These are phyloP conservation scores for Cladosporium sp. DNA, from an alignment of 2,329 filamentous ascomycete genomes.

Conservation along the genomic window DNA sequence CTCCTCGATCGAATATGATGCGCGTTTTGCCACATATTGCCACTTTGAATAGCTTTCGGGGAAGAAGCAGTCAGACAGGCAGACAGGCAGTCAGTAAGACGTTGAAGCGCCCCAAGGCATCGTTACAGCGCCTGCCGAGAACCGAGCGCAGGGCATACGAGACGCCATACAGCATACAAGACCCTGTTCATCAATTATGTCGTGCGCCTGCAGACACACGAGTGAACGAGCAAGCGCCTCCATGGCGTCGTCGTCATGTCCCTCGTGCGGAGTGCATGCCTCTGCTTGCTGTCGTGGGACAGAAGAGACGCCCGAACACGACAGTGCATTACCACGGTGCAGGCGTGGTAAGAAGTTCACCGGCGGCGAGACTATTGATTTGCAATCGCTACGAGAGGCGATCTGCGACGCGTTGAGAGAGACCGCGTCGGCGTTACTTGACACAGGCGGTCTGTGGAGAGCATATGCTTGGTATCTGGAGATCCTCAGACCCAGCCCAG, in stretches of 20 bases:
- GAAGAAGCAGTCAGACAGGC: background rate
- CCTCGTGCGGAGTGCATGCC: conserved; percentile 13
- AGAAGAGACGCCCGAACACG: conserved; percentile 7
- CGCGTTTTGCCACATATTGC: conserved; percentile 1
- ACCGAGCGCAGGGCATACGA: conserved; percentile 16
- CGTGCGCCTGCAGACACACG: conserved; percentile 11
- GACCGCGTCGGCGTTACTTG: conserved; percentile 15
- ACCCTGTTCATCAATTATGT: conserved; percentile 12
- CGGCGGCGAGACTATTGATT: conserved; percentile 1
- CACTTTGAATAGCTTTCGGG: conserved; percentile 5
- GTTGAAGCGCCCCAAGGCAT: background rate
- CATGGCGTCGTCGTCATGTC: conserved; percentile 13
- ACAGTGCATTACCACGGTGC: conserved; percentile 5
- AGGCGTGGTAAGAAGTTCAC: conserved; percentile 2
- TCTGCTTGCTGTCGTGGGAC: conserved; percentile 12
- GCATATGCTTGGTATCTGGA: conserved; percentile 12
- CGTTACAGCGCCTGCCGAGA: conserved; percentile 5
- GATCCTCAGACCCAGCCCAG: conserved; percentile 12
- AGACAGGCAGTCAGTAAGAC: background rate
- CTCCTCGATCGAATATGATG: background rate
- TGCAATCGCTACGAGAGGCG: background rate
- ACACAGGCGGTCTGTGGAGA: conserved; percentile 6
- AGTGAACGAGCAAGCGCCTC: conserved; percentile 10
- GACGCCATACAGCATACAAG: conserved; percentile 14
- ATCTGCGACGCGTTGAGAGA: conserved; percentile 9